phyloP scores from a whole-genome alignment of 805 yeast species.

The Pichia nanzhaoensis region DNA sequence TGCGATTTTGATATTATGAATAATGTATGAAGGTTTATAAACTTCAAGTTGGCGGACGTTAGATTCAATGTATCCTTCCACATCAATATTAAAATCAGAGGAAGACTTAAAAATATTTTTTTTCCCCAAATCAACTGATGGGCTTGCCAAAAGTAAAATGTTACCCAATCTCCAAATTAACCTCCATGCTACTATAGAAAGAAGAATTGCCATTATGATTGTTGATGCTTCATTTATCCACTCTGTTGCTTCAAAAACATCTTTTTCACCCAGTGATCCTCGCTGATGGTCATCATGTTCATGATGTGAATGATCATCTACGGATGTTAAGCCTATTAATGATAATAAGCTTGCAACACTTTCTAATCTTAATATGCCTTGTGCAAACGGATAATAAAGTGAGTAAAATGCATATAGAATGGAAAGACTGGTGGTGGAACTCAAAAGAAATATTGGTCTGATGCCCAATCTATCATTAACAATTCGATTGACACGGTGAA shows the following conservation, averaged over 20 bases:
- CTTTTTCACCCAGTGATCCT: not conserved
- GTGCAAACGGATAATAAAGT: conserved; percentile 26
- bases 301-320: not conserved
- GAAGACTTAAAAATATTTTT: not conserved
- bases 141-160: conserved; percentile 47
- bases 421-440: conserved; percentile 43
- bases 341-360: not conserved
- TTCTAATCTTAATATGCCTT: conserved; percentile 11
- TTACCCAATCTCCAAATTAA: conserved; percentile 47
- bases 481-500: conserved; percentile 1
- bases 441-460: conserved; percentile 19
- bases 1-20: conserved; percentile 47
- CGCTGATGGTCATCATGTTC: not conserved
- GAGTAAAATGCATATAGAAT: conserved; percentile 27
- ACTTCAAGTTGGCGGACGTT: conserved; percentile 41
- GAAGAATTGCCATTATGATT: conserved; percentile 19
- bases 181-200: conserved; percentile 24
- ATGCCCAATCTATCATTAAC: conserved; percentile 7
- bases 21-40: conserved; percentile 43
- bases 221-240: conserved; percentile 23
- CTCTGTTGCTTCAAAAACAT: conserved; percentile 15
- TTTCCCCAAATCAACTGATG: conserved; percentile 34
- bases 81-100: conserved; percentile 14
- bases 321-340: not conserved
- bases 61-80: conserved; percentile 34